phyloP scores from a whole-genome alignment of 805 yeast genomes.

The Sporopachydermia lactativora region DNA sequence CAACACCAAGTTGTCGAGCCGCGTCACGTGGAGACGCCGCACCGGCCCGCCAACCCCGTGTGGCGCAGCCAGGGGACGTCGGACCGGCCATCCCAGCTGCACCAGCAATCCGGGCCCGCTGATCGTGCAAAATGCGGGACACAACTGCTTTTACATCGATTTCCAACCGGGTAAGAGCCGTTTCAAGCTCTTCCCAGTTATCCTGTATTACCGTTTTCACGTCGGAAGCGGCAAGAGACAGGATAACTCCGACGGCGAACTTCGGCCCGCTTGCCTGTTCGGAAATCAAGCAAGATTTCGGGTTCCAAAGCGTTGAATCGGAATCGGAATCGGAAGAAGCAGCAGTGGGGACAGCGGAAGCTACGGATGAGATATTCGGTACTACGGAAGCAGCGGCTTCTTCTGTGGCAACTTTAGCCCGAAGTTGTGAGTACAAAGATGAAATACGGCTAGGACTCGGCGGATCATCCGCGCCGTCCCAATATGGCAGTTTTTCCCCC shows the following conservation, averaged over 20 bases:
- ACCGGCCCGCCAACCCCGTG: neutral
- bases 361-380: neutral
- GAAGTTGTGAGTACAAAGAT: neutral
- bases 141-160: neutral
- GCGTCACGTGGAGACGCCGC: neutral
- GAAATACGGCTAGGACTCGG: neutral
- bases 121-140: neutral
- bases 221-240: neutral
- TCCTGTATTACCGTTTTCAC: neutral
- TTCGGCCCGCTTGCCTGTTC: neutral
- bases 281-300: neutral
- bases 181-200: conserved; percentile 1
- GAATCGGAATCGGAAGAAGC: neutral
- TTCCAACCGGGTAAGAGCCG: neutral
- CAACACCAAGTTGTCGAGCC: neutral
- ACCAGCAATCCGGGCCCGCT: neutral
- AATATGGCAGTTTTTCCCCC: neutral
- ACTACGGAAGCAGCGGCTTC: too few species aligned
- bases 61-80: neutral
- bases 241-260: neutral
- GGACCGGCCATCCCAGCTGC: neutral
- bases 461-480: neutral
- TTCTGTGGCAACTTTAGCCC: neutral
- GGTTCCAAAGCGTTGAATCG: neutral
- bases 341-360: too few species aligned